Evolutionary conservation across 768 basidiomycete species (phyloP), one percentile per base, ranked within the genome.

Genomic region (Boletus rubropictus): DNA sequence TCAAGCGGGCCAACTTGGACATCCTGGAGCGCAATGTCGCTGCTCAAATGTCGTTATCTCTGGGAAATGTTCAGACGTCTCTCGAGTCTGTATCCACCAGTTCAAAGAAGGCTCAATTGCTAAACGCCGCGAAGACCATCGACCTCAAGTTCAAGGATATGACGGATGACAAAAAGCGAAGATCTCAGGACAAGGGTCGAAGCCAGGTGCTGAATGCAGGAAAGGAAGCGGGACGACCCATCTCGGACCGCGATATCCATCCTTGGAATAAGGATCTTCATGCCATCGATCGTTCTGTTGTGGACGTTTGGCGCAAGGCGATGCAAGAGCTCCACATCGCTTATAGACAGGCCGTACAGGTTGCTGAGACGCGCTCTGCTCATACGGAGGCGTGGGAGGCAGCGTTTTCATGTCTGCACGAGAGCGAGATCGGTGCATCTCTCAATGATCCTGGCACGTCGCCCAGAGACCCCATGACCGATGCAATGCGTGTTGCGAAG

Each of bases 11-110:
- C 0, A 71, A 76, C 38, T 64, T 88, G 38, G 83, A 84, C 51
- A 77, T 86, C 7, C 55, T 84, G 45, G 85, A 86, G 57, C 72
- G 72, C 47, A 84, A 85, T 48, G 71, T 84, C 18, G 76, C 77
- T 0, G 69, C 68, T 29, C 66, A 66, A 17, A 78, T 81, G 76
- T 74, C 76, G 0, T 60, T 60, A 17, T 65, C 68, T 9, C 71
- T 82, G n/a, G 52, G 51, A 29, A 49, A 46, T 2, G 56, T 71
- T 9, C 62, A 64, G 7, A 44, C 42, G 2, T 49, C 56, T 5
- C 59, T 76, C 44, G 57, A 60, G 22, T 39, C 50, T 3, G 45
- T 77, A 17, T 47, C 64, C 14, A 49, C 64, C 45, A 37, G 39
- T 3, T 47, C 43, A 0, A 62, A 63, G 28, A 63, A 66, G 39